Evolutionary conservation across 2,329 filamentous ascomycete species (phyloP).

Genomic region (Anisogramma anomala): DNA sequence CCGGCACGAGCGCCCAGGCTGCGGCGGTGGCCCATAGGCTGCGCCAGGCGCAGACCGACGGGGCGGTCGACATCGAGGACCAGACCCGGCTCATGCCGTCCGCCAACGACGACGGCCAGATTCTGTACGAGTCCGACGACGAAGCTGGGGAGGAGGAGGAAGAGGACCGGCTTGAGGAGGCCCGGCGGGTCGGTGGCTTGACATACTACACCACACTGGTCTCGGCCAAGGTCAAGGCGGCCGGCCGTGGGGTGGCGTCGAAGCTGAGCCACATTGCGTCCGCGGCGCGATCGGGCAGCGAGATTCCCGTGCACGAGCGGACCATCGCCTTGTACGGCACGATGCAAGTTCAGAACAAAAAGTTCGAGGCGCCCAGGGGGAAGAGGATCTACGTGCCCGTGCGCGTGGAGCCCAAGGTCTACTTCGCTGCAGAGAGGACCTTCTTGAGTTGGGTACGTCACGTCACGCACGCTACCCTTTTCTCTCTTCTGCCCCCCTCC

Average conservation of each 20-base stretch:
- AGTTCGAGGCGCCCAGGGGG: conserved; percentile 63
- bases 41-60: conserved; percentile 27
- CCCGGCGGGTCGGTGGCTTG: conserved; percentile 63
- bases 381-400: conserved; percentile 95
- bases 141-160: conserved; percentile 72
- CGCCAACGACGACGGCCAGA: conserved; percentile 57
- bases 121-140: conserved; percentile 83
- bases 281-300: conserved; percentile 43
- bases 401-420: conserved; percentile 93
- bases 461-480: no score
- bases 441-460: conserved; percentile 78
- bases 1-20: conserved; percentile 27
- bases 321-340: conserved; percentile 41
- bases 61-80: conserved; percentile 59
- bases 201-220: conserved; percentile 57
- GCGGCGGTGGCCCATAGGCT: conserved; percentile 18
- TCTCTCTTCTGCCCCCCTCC: no score
- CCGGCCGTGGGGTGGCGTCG: conserved; percentile 31
- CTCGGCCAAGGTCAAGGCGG: conserved; percentile 30
- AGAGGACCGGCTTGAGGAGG: conserved; percentile 64
- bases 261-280: conserved; percentile 36
- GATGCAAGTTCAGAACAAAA: conserved; percentile 43
- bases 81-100: conserved; percentile 51
- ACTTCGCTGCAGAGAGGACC: conserved; percentile 89
- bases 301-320: conserved; percentile 46